Evolutionary conservation across 768 basidiomycete species (phyloP), one percentile per base, ranked within the genome.

Genomic region (Phlebiopsis flavidoalba): DNA sequence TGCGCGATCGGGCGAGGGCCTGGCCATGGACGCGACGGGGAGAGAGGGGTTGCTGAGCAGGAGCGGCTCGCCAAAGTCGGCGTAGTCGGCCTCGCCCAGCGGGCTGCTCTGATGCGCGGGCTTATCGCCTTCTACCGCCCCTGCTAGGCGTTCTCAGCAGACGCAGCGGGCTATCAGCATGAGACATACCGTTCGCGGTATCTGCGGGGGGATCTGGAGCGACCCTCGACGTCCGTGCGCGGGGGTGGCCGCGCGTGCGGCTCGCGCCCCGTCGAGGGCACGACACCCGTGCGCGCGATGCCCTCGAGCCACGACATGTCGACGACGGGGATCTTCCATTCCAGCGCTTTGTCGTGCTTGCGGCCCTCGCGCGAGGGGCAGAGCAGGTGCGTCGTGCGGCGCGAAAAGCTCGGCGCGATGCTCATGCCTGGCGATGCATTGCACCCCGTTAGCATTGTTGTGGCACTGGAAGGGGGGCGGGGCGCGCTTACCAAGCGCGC

Each of bases 291-390:
- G 26, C 66, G 69, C 8, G 81, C 86, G 63, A 92, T 82, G 0
- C 76, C 74, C 12, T 77, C 76, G 17, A 97, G 69, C 93, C 93
- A 97, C 8, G 74, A 75, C 70, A 88, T 76, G 40, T 80, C 77
- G 21, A 95, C 78, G n/a, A 91, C 83, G 0, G 87, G 85, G 8
- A 89, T 81, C 14, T 79, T 79, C 94, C 95, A 96, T 69, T 91
- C 84, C 43, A 71, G 68, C 1, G 94, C 93, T 70, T 88, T 92
- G 15, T 86, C 82, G 54, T 83, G 91, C 69, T 97, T 96, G 22
- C 79, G 76, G 15, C 95, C 93, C 0, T 70, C 74, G 0, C 80
- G 83, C 6, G 84, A 78, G 0, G 89, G 88, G 69, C 93, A 94
- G 8, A 97, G 75, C 1, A 97, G 78, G 65, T 96, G 91, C 0